These are phyloP conservation scores for Aspergillus texensis DNA, from an alignment of 2,329 filamentous ascomycete genomes.

Conservation along the genomic window DNA sequence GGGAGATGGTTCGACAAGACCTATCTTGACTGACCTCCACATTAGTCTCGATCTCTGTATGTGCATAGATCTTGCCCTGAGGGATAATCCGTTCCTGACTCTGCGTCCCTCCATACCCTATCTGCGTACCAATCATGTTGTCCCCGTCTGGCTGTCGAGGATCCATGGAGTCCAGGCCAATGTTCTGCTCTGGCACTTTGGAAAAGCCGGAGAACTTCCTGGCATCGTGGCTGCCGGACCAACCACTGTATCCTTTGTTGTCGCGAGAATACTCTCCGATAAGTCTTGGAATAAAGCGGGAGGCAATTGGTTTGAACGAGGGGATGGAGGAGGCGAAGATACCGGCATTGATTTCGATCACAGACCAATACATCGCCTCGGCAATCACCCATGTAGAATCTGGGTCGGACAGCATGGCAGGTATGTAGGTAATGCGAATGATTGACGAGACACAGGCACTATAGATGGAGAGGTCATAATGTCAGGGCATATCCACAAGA, in stretches of 20 bases:
- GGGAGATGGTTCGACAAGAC: not conserved
- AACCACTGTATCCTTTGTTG: constrained; percentile 27
- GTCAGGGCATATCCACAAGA: not conserved
- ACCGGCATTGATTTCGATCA: constrained; percentile 46
- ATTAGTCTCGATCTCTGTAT: constrained; percentile 37
- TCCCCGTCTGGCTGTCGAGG: constrained; percentile 18
- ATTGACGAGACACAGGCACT: constrained; percentile 52
- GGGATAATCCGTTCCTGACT: constrained; percentile 37
- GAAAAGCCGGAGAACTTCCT: constrained; percentile 30
- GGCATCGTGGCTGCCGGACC: constrained; percentile 21
- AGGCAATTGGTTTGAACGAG: constrained; percentile 44
- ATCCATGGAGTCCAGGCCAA: constrained; percentile 19
- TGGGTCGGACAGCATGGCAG: constrained; percentile 42
- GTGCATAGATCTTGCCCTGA: constrained; percentile 33
- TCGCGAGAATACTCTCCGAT: constrained; percentile 36
- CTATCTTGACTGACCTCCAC: constrained; percentile 24
- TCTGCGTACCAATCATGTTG: constrained; percentile 25
- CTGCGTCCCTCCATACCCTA: constrained; percentile 21
- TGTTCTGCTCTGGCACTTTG: constrained; percentile 25
- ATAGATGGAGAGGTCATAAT: not conserved
- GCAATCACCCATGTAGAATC: constrained; percentile 42
- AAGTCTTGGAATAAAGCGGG: constrained; percentile 47
- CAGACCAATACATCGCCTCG: constrained; percentile 50
- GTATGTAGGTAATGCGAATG: constrained; percentile 51
- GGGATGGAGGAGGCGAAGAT: constrained; percentile 49